Conservation (phyloP, 2,329 filamentous ascomycete species). For the Chrysosporium keratinophilum region DNA sequence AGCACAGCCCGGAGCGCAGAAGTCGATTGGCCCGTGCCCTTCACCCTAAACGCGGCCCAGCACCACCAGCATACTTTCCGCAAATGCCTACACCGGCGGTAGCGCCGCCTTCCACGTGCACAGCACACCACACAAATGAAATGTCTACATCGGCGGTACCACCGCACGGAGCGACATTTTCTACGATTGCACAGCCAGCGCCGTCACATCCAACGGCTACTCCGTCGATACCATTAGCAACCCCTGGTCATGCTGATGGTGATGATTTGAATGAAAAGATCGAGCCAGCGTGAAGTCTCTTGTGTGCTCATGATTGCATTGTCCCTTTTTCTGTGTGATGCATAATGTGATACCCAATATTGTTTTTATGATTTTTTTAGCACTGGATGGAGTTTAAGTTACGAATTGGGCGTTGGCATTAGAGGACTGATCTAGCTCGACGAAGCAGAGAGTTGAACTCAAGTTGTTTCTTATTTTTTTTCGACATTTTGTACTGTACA, state of each 20-base stretch:
- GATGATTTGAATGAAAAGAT: slow-evolving; percentile 2
- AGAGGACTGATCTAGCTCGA: neutral
- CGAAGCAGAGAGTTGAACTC: neutral
- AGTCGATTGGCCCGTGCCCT: slow-evolving; percentile 4
- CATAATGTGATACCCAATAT: slow-evolving; percentile 1
- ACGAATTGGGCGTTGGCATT: too few relatives aligned
- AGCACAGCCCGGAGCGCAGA: slow-evolving; percentile 6
- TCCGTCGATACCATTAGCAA: too few relatives aligned
- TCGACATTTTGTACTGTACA: too few relatives aligned
- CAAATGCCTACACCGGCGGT: neutral
- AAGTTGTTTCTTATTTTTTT: too few relatives aligned
- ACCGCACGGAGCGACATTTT: too few relatives aligned
- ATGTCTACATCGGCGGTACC: too few relatives aligned
- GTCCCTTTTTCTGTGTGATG: neutral
- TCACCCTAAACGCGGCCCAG: neutral
- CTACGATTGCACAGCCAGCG: too few relatives aligned
- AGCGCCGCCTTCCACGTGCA: too few relatives aligned
- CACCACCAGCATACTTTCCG: neutral
- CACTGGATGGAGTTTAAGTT: too few relatives aligned
- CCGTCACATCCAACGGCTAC: neutral
- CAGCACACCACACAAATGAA: too few relatives aligned
- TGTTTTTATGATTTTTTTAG: neutral
- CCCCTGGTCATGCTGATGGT: neutral
- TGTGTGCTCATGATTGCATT: neutral
- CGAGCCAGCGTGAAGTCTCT: neutral